phyloP scores from a whole-genome alignment of 805 yeast species.

The Scheffersomyces stipitis region DNA sequence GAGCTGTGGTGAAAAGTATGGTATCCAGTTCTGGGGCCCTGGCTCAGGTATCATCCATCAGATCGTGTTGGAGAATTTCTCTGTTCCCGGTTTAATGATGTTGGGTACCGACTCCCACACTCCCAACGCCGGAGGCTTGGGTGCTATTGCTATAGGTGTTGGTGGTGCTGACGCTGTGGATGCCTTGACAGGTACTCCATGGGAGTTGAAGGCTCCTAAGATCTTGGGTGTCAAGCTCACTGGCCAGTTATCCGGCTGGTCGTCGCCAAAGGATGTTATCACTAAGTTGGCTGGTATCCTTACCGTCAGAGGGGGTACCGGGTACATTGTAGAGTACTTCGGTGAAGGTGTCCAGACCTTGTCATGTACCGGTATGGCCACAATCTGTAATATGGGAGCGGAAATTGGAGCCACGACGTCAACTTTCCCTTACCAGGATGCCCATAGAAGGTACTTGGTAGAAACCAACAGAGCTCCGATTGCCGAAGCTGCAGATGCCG shows the following conservation, averaged over 20 bases:
- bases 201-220: constrained; percentile 98
- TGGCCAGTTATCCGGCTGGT: constrained; percentile 91
- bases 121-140: constrained; percentile 98
- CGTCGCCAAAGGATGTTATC: constrained; percentile 95
- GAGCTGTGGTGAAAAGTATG: constrained; percentile 90
- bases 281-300: constrained; percentile 89
- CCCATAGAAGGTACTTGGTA: constrained; percentile 83
- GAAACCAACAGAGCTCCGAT: constrained; percentile 87
- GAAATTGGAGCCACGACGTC: constrained; percentile 99
- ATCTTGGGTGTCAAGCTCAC: constrained; percentile 92
- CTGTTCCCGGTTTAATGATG: constrained; percentile 96
- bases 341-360: constrained; percentile 93
- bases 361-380: constrained; percentile 98
- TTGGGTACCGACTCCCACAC: constrained; percentile 98
- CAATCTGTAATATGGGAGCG: constrained; percentile 99
- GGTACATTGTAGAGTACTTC: constrained; percentile 92
- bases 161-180: constrained; percentile 99
- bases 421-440: constrained; percentile 92
- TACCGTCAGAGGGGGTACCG: constrained; percentile 98
- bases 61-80: constrained; percentile 93
- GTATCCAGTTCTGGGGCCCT: constrained; percentile 98
- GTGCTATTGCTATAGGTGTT: constrained; percentile 98
- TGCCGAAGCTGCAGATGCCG: constrained; percentile 74
- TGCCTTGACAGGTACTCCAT: constrained; percentile 88
- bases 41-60: constrained; percentile 99